A percentile compares a stretch with the other conserved stretches of the same genome.
phyloP scores from a whole-genome alignment of 257 asterid genomes.

The Henckelia pumila region DNA sequence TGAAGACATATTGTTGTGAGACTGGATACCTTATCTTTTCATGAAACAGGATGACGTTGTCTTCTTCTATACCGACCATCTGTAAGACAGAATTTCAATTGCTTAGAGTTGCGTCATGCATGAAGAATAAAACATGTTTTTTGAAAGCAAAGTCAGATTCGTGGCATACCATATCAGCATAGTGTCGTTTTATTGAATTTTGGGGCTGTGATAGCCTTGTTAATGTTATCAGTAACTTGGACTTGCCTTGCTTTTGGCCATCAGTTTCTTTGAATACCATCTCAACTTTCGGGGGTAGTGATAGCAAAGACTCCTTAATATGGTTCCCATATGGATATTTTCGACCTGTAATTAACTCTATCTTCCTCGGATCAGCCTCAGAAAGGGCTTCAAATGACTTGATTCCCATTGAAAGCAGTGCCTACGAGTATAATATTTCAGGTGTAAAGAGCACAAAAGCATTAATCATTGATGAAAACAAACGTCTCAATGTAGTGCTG shows the following conservation, averaged over 20 bases:
- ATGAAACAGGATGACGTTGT: slow-evolving; percentile 61
- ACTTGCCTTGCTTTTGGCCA: slow-evolving; percentile 64
- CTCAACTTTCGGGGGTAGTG: slow-evolving; percentile 82
- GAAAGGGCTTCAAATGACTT: slow-evolving; percentile 70
- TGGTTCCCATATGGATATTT: slow-evolving; percentile 96
- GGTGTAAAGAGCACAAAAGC: slow-evolving; percentile 22
- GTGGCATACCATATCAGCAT: slow-evolving; percentile 80
- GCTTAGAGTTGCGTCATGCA: not conserved
- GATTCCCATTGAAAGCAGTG: slow-evolving; percentile 91
- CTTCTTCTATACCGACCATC: slow-evolving; percentile 80
- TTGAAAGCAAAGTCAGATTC: slow-evolving; percentile 5
- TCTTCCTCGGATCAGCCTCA: slow-evolving; percentile 95
- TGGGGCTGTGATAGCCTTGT: slow-evolving; percentile 69
- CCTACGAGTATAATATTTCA: slow-evolving; percentile 39
- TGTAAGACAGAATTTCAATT: slow-evolving; percentile 33
- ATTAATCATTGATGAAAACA: slow-evolving; percentile 14
- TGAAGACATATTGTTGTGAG: slow-evolving; percentile 7
- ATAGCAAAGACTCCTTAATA: slow-evolving; percentile 73
- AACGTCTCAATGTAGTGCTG: slow-evolving; percentile 15
- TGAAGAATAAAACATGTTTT: slow-evolving; percentile 2
- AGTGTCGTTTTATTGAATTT: slow-evolving; percentile 59
- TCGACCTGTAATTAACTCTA: slow-evolving; percentile 85
- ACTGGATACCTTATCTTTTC: slow-evolving; percentile 79
- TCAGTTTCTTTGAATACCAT: slow-evolving; percentile 60
- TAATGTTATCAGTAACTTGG: slow-evolving; percentile 66